Conservation (phyloP, 208 protist species). For the Trypanosoma rangeli region DNA sequence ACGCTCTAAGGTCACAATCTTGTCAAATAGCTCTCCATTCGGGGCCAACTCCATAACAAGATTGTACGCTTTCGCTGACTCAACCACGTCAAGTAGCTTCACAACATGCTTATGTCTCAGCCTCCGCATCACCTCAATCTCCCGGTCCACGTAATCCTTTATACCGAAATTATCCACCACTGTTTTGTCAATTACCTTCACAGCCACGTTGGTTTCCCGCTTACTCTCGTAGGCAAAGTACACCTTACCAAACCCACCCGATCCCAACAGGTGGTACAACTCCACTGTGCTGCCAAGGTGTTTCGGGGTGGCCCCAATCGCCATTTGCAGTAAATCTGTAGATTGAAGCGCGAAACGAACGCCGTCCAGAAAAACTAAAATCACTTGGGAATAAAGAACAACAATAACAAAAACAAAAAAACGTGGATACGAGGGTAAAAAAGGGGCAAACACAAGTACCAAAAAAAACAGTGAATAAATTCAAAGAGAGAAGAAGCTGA, state of each 20-base stretch:
- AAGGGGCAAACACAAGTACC: not conserved
- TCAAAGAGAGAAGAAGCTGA: too few species aligned
- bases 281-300: conserved; percentile 74
- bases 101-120: conserved; percentile 95
- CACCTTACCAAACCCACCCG: conserved; percentile 88
- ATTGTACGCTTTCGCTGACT: conserved; percentile 96
- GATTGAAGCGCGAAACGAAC: not conserved
- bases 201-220: conserved; percentile 78
- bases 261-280: conserved; percentile 79
- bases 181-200: conserved; percentile 91
- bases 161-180: conserved; percentile 69
- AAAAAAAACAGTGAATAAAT: not conserved
- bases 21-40: conserved; percentile 98
- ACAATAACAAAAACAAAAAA: conserved; percentile 21
- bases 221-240: conserved; percentile 82
- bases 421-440: not conserved
- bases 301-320: conserved; percentile 21
- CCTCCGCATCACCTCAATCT: conserved; percentile 98
- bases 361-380: conserved; percentile 9
- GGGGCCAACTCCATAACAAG: conserved; percentile 98
- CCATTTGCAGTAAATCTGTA: conserved; percentile 10
- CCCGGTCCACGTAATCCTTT: conserved; percentile 80
- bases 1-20: conserved; percentile 90
- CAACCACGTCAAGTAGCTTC: conserved; percentile 94
- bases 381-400: not conserved